These are phyloP conservation scores for Botrytis byssoidea DNA, from an alignment of 2,329 filamentous ascomycete species.

Conservation along the genomic window DNA sequence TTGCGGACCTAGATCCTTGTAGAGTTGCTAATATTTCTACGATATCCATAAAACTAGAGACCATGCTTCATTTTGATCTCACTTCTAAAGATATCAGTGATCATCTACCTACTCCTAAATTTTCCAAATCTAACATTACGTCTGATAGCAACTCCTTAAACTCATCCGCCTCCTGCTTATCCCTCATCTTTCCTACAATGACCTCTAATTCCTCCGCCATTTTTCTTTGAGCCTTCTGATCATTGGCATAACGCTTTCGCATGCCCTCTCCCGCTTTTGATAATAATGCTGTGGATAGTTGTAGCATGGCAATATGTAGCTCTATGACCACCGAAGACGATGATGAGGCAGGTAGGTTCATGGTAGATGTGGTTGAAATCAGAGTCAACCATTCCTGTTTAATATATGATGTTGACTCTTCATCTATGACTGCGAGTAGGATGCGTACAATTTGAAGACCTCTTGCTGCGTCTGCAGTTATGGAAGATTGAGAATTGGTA, in stretches of 20 bases:
- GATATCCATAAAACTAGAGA: background rate
- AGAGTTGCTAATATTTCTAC: background rate
- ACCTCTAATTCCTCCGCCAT: conserved; percentile 46
- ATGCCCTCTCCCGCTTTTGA: conserved; percentile 46
- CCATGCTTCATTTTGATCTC: background rate
- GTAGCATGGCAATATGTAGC: conserved; percentile 53
- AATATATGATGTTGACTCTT: conserved; percentile 43
- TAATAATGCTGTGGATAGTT: conserved; percentile 55
- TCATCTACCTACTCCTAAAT: conserved; percentile 15
- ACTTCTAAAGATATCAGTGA: background rate
- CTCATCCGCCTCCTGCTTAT: conserved; percentile 36
- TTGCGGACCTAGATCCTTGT: background rate
- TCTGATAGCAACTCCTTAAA: conserved; percentile 45
- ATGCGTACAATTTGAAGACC: conserved; percentile 57
- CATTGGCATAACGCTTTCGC: conserved; percentile 51
- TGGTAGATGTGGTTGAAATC: conserved; percentile 50
- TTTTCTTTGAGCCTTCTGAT: conserved; percentile 50
- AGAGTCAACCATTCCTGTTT: conserved; percentile 58
- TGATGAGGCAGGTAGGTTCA: conserved; percentile 23
- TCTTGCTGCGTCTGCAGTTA: conserved; percentile 44
- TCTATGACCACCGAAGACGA: conserved; percentile 41
- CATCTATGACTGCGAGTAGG: conserved; percentile 52
- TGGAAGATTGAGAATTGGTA: background rate
- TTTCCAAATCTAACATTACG: conserved; percentile 19
- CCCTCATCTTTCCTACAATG: conserved; percentile 26